Evolutionary conservation across 139 green algal species (phyloP).

Genomic region (Closterium sp.): DNA sequence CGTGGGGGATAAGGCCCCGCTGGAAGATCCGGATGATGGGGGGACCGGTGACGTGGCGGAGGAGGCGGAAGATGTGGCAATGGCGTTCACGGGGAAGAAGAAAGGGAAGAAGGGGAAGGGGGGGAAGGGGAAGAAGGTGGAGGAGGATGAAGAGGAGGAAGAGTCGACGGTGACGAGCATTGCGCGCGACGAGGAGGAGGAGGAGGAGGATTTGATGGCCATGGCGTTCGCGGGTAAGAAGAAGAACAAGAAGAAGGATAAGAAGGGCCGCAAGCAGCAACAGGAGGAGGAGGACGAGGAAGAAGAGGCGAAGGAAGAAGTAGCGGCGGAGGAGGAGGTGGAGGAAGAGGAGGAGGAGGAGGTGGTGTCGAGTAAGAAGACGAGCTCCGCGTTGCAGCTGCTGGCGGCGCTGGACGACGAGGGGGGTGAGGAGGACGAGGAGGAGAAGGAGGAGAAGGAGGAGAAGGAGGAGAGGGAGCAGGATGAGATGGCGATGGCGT

Average conservation of each 20-base stretch:
- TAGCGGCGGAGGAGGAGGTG: slow-evolving; percentile 13
- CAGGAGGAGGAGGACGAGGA: slow-evolving; percentile 51
- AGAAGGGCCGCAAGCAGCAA: slow-evolving; percentile 38
- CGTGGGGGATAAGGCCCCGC: slow-evolving; percentile 56
- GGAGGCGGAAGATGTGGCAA: slow-evolving; percentile 22
- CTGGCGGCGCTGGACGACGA: slow-evolving; percentile 41
- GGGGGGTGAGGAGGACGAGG: background rate
- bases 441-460: background rate
- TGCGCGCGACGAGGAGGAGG: background rate
- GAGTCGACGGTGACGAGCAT: background rate
- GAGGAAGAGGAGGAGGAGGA: slow-evolving; percentile 24
- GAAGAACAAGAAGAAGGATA: slow-evolving; percentile 60
- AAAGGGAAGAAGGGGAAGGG: slow-evolving; percentile 60
- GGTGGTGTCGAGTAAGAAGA: background rate
- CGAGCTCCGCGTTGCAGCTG: slow-evolving; percentile 9
- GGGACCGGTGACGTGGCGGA: slow-evolving; percentile 14
- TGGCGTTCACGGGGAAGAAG: slow-evolving; percentile 53
- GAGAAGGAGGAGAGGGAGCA: slow-evolving; percentile 28
- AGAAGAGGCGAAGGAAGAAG: background rate
- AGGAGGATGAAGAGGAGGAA: slow-evolving; percentile 42
- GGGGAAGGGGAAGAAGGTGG: slow-evolving; percentile 46
- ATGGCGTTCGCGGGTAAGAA: slow-evolving; percentile 40
- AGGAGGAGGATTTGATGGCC: slow-evolving; percentile 27
- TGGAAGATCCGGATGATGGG: background rate
- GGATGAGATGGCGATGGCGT: background rate